These are phyloP conservation scores for Myrmaecium sp. DNA, from an alignment of 2,329 filamentous ascomycete genomes.

Conservation along the genomic window DNA sequence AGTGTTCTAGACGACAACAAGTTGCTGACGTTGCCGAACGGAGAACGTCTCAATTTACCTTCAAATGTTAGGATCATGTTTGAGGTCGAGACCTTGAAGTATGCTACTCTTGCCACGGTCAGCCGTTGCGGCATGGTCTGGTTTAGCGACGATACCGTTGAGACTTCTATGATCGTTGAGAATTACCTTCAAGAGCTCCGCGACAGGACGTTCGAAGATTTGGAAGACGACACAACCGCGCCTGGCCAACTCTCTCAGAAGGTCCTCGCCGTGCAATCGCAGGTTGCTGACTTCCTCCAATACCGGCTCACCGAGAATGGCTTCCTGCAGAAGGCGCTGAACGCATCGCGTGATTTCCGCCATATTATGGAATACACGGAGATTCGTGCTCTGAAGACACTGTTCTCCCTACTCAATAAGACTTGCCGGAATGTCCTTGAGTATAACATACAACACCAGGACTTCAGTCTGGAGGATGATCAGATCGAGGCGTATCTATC, in stretches of 20 bases:
- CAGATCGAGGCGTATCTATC: slow-evolving; percentile 79
- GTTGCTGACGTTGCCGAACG: slow-evolving; percentile 87
- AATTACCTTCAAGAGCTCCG: slow-evolving; percentile 79
- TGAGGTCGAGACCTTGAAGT: slow-evolving; percentile 94
- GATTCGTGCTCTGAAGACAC: slow-evolving; percentile 73
- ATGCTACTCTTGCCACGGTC: slow-evolving; percentile 95
- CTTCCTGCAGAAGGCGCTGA: slow-evolving; percentile 63
- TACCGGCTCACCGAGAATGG: slow-evolving; percentile 60
- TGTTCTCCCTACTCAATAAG: slow-evolving; percentile 94
- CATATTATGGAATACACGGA: slow-evolving; percentile 99
- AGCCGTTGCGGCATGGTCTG: slow-evolving; percentile 99
- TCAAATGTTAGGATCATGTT: slow-evolving; percentile 98
- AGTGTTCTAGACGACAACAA: slow-evolving; percentile 99
- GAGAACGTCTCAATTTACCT: slow-evolving; percentile 89
- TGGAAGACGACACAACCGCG: slow-evolving; percentile 78
- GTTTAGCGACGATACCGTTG: slow-evolving; percentile 98
- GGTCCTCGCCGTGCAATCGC: slow-evolving; percentile 59
- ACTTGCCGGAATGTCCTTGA: slow-evolving; percentile 81
- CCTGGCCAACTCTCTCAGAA: slow-evolving; percentile 36
- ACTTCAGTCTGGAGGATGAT: slow-evolving; percentile 82
- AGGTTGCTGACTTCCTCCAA: slow-evolving; percentile 65
- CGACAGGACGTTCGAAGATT: slow-evolving; percentile 74
- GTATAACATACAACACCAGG: slow-evolving; percentile 85
- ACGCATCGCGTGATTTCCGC: slow-evolving; percentile 58
- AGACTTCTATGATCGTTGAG: slow-evolving; percentile 75